Evolutionary conservation across 139 green algal species (phyloP), one percentile per base, ranked within the genome.

Genomic region (Chlamydomonas asymmetrica): DNA sequence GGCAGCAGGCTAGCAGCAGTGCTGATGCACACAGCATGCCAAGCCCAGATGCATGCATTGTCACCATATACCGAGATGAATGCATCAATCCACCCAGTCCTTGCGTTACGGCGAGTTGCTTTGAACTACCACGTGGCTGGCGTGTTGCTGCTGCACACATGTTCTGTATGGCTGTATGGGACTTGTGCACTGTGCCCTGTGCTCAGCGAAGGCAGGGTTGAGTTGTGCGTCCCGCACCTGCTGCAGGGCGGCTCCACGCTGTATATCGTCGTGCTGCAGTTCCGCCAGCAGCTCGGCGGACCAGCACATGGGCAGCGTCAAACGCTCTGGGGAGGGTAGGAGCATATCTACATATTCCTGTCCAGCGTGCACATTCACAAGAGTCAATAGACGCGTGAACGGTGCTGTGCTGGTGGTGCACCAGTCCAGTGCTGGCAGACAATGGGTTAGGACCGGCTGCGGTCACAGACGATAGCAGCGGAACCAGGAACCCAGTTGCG

Each of bases 221-320:
- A 59, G 49, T 59, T n/a, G 20, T 22, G 22, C 49, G 7, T 22
- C 16, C 10, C 78, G 2, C 27, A 84, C 82, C 78, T 88, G 78
- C 68, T 93, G 88, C 61, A 71, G 66, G 32, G 40, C n/a, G 18
- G 87, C 87, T 1, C 41, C 87, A 0, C 60, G 31, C 1, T 79
- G 54, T 22, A 93, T 87, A 34, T 41, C 80, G 1, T 25, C 29
- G 62, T 93, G 87, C 73, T 89, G 82, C 73, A 93, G 78, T 67
- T 91, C 60, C 23, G 74, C 37, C 50, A 93, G 75, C 49, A 88
- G 71, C 18, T 67, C 34, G 8, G 64, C 39, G 2, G 72, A 63
- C 63, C 91, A 84, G 61, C 80, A 88, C 57, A 90, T 79, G 4
- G 90, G 90, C 78, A 92, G 66, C 20, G 76, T 84, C 18, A 92